A percentile compares a stretch with the other conserved stretches of the same genome.
Conservation (phyloP, 1,284 basidiomycete species). For the Grifola frondosa region DNA sequence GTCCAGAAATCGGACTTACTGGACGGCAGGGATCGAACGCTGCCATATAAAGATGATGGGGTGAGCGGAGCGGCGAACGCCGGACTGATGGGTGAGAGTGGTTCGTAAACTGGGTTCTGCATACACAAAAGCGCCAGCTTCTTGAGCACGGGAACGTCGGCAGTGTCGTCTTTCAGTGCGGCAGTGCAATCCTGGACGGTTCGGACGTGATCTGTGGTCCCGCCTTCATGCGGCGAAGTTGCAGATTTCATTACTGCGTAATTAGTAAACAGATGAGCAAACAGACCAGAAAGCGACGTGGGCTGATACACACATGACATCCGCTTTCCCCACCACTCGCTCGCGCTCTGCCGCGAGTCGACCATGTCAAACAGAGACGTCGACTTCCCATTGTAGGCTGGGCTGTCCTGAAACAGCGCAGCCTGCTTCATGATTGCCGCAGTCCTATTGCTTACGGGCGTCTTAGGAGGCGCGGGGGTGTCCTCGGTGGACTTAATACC, state of each 20-base stretch:
- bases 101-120: slow-evolving; percentile 53
- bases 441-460: slow-evolving; percentile 57
- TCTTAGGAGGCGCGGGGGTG: slow-evolving; percentile 39
- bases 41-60: slow-evolving; percentile 26
- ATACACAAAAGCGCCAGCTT: slow-evolving; percentile 61
- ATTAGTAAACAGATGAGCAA: slow-evolving; percentile 15
- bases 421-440: slow-evolving; percentile 66
- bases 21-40: slow-evolving; percentile 40
- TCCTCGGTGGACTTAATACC: slow-evolving; percentile 23
- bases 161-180: slow-evolving; percentile 51
- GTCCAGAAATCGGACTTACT: slow-evolving; percentile 62
- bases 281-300: no score
- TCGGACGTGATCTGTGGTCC: slow-evolving; percentile 38
- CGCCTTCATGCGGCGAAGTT: slow-evolving; percentile 40
- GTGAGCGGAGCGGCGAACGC: slow-evolving; percentile 47
- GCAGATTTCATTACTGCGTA: slow-evolving; percentile 51
- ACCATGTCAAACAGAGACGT: slow-evolving; percentile 66
- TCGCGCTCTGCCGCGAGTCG: slow-evolving; percentile 57
- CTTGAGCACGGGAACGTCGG: slow-evolving; percentile 53
- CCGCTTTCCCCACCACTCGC: slow-evolving; percentile 77
- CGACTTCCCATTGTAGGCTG: slow-evolving; percentile 50
- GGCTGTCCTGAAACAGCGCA: slow-evolving; percentile 77
- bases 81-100: slow-evolving; percentile 40
- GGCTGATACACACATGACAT: slow-evolving; percentile 51
- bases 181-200: slow-evolving; percentile 55